Evolutionary conservation across 1,284 basidiomycete species (phyloP).

Genomic region (Pulveroboletus sp.): DNA sequence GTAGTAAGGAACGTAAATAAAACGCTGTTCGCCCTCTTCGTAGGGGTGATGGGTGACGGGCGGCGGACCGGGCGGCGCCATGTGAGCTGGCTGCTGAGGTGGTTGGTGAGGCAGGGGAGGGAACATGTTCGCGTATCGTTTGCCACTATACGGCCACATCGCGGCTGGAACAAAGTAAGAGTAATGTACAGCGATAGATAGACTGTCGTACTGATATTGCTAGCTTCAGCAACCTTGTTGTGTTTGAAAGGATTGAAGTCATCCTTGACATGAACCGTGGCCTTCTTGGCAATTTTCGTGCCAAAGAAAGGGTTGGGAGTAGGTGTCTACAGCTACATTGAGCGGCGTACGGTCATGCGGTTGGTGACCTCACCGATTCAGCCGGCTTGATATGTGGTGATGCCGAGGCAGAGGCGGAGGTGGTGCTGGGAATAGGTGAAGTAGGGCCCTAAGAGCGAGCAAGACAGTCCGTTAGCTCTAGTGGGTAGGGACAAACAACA

Average conservation of each 20-base stretch:
- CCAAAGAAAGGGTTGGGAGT: constrained; percentile 88
- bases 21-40: constrained; percentile 68
- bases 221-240: constrained; percentile 76
- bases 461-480: constrained; percentile 23
- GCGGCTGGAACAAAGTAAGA: constrained; percentile 48
- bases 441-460: constrained; percentile 44
- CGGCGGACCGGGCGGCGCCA: constrained; percentile 63
- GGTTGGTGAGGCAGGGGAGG: constrained; percentile 57
- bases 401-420: constrained; percentile 48
- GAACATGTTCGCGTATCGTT: constrained; percentile 80
- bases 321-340: constrained; percentile 33
- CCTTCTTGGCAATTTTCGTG: constrained; percentile 72
- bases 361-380: constrained; percentile 44
- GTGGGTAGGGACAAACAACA: constrained; percentile 15
- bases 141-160: constrained; percentile 87
- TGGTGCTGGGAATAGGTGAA: constrained; percentile 46
- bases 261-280: constrained; percentile 80
- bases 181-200: not conserved
- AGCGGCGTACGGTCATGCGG: constrained; percentile 1
- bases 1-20: constrained; percentile 71
- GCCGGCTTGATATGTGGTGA: constrained; percentile 62
- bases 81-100: constrained; percentile 65
- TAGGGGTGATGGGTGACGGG: constrained; percentile 70
- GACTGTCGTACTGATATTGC: constrained; percentile 64
- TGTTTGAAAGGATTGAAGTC: constrained; percentile 95